Evolutionary conservation across 139 green algal species (phyloP).

Genomic region (Micractinium sp.): DNA sequence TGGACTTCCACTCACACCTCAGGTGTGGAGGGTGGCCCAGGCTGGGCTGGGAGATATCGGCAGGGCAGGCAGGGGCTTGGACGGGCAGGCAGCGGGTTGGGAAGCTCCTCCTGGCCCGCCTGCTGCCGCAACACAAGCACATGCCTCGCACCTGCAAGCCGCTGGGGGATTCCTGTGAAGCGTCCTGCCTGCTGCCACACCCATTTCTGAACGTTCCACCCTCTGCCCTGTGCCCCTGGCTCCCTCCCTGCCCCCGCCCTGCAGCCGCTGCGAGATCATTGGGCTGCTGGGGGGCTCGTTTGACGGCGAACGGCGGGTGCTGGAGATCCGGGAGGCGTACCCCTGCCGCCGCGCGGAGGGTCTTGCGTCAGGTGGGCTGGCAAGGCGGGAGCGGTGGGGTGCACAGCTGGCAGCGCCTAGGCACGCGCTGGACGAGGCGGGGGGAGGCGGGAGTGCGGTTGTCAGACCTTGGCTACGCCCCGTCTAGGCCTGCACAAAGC

Average conservation of each 20-base stretch:
- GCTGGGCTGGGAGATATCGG: too few relatives aligned
- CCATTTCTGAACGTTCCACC: too few relatives aligned
- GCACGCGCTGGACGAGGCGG: not conserved
- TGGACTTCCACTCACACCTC: conserved; percentile 77
- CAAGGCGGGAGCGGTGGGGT: not conserved
- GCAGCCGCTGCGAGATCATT: conserved; percentile 67
- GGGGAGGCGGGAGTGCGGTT: too few relatives aligned
- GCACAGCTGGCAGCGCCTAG: not conserved
- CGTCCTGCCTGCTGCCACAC: too few relatives aligned
- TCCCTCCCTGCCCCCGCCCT: not conserved
- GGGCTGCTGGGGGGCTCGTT: conserved; percentile 74
- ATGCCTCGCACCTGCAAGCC: not conserved
- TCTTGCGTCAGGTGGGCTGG: conserved; percentile 32
- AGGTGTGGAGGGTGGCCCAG: not conserved
- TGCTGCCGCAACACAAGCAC: not conserved
- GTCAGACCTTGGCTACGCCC: too few relatives aligned
- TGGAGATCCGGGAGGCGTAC: conserved; percentile 60
- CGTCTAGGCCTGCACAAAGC: too few relatives aligned
- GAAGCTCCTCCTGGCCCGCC: too few relatives aligned
- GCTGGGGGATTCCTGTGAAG: too few relatives aligned
- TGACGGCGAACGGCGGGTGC: conserved; percentile 42
- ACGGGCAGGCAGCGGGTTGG: too few relatives aligned
- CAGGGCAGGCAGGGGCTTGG: too few relatives aligned
- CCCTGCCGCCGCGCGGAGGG: conserved; percentile 58
- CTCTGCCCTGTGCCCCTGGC: not conserved